Percentiles rank a stretch among this genome's conserved stretches.
These are phyloP conservation scores for Puccinellia tenuiflora DNA, from an alignment of 176 grass and related monocot genomes.

Conservation along the genomic window DNA sequence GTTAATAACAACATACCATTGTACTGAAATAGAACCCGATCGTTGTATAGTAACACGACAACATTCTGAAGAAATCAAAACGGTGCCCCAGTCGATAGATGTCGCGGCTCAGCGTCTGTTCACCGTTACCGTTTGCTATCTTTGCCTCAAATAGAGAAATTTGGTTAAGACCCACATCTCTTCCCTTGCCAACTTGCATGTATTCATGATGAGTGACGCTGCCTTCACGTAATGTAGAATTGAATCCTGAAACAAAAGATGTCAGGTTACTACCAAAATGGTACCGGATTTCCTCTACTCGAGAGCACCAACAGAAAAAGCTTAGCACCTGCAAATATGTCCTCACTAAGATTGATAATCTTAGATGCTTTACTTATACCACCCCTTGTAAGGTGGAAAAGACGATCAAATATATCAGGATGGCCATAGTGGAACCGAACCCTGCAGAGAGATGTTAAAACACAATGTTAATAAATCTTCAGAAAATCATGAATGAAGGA, in stretches of 20 bases:
- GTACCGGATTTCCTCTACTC: neutral
- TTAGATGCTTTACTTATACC: constrained; percentile 96
- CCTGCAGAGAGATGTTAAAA: constrained; percentile 31
- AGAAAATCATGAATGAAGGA: neutral
- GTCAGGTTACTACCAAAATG: neutral
- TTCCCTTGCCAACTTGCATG: constrained; percentile 99
- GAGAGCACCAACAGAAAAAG: neutral
- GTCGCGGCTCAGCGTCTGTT: constrained; percentile 93
- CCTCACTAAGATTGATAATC: constrained; percentile 97
- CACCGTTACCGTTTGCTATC: constrained; percentile 97
- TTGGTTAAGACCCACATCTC: constrained; percentile 98
- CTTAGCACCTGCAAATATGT: constrained; percentile 90
- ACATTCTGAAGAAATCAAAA: constrained; percentile 98
- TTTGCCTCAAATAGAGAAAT: constrained; percentile 98
- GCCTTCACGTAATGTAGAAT: constrained; percentile 97
- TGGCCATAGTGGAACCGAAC: constrained; percentile 97
- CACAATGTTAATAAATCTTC: neutral
- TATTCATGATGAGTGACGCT: constrained; percentile 99
- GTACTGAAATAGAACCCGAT: constrained; percentile 97
- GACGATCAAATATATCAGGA: constrained; percentile 89
- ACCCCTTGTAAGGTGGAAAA: constrained; percentile 94
- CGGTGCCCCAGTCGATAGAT: constrained; percentile 92
- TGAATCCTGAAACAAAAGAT: constrained; percentile 64
- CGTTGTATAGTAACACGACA: constrained; percentile 96
- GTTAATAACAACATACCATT: constrained; percentile 52